Conservation (phyloP, 2,329 filamentous ascomycete species). For the Zymoseptoria brevis region DNA sequence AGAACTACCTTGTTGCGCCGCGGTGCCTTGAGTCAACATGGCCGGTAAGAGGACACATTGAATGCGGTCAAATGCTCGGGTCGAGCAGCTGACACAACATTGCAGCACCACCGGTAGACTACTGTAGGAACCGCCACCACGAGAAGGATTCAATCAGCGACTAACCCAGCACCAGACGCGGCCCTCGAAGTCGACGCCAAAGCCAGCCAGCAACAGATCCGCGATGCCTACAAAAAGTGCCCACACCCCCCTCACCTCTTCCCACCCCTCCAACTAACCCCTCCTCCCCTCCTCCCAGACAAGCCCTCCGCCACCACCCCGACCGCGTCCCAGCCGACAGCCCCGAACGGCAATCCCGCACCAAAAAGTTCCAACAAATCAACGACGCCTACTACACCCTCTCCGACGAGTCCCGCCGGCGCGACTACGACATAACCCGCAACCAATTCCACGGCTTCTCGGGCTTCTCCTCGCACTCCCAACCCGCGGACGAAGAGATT, state of each 20-base stretch:
- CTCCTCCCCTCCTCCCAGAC: constrained; percentile 26
- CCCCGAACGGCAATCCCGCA: constrained; percentile 72
- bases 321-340: constrained; percentile 80
- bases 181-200: constrained; percentile 43
- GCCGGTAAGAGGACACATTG: background rate
- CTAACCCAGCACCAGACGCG: no score
- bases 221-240: constrained; percentile 84
- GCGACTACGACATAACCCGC: constrained; percentile 75
- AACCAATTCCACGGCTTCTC: constrained; percentile 44
- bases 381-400: constrained; percentile 92
- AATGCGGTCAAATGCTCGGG: background rate
- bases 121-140: constrained; percentile 14
- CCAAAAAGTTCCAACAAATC: constrained; percentile 81
- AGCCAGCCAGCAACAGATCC: constrained; percentile 74
- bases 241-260: background rate
- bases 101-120: constrained; percentile 30
- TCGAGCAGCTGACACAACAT: background rate
- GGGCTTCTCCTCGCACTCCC: constrained; percentile 20
- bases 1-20: no score
- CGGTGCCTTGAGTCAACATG: background rate
- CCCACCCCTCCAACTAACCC: background rate
- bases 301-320: constrained; percentile 85
- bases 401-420: constrained; percentile 66
- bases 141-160: no score
- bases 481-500: constrained; percentile 44